Conservation (phyloP, 2,329 filamentous ascomycete species). For the Pseudogymnoascus sp. region DNA sequence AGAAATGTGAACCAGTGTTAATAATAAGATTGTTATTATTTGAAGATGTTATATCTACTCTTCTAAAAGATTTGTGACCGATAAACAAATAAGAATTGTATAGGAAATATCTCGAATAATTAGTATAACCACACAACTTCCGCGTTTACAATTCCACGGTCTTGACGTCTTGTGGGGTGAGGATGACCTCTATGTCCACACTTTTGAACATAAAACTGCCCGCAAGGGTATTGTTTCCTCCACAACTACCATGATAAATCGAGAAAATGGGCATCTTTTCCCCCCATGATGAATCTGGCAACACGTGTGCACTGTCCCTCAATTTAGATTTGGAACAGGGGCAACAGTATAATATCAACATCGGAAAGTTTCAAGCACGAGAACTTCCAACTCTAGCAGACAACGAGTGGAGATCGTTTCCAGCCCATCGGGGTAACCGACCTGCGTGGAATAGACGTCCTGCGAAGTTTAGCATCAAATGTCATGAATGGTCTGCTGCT, state of each 20-base stretch:
- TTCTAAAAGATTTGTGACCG: not conserved
- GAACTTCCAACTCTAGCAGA: not conserved
- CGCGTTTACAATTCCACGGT: not conserved
- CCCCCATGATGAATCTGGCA: not conserved
- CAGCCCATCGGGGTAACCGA: not conserved
- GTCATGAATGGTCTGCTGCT: not conserved
- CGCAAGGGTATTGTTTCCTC: not conserved
- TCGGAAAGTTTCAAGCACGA: not conserved
- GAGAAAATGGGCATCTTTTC: not conserved
- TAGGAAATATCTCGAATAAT: not conserved
- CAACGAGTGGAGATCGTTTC: not conserved
- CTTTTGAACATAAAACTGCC: not conserved
- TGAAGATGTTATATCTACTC: not conserved
- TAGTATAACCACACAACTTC: not conserved
- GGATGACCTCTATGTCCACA: not conserved
- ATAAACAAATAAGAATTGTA: not conserved
- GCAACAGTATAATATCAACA: not conserved
- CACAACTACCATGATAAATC: not conserved
- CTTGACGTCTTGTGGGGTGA: not conserved
- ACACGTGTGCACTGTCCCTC: not conserved
- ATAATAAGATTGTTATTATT: not conserved
- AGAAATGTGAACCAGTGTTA: not conserved
- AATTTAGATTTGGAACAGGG: not conserved
- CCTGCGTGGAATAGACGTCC: not conserved
- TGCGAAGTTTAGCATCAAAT: not conserved